Percentiles rank a stretch among this genome's conserved stretches.
Evolutionary conservation across 1,284 basidiomycete genomes (phyloP).

Genomic region (Trichosporon asahii): DNA sequence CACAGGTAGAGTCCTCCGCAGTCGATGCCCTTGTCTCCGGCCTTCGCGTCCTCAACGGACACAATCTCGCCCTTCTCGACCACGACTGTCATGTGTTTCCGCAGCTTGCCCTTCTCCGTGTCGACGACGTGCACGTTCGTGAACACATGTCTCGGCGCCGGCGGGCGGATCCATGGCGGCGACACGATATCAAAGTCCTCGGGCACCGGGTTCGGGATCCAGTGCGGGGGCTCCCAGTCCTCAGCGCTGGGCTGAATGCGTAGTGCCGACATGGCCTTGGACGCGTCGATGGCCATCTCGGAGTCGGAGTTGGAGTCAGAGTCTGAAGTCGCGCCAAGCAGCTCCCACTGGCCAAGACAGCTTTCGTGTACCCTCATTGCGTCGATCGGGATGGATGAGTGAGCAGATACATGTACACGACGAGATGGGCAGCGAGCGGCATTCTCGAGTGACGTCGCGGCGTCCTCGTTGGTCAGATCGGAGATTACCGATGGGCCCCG

Average conservation of each 20-base stretch:
- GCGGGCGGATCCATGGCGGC: conserved; percentile 34
- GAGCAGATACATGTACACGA: background rate
- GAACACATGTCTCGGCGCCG: conserved; percentile 22
- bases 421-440: background rate
- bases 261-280: conserved; percentile 16
- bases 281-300: background rate
- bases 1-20: conserved; percentile 52
- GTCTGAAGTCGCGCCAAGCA: conserved; percentile 20
- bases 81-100: conserved; percentile 39
- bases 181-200: conserved; percentile 26
- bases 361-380: conserved; percentile 19
- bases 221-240: conserved; percentile 35
- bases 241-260: background rate
- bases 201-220: conserved; percentile 34
- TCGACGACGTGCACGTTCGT: conserved; percentile 35
- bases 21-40: conserved; percentile 34
- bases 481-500: background rate
- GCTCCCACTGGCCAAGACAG: conserved; percentile 29
- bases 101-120: conserved; percentile 28
- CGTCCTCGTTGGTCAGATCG: background rate
- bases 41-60: conserved; percentile 32
- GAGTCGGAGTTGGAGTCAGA: background rate
- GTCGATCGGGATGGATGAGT: background rate
- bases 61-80: conserved; percentile 46
- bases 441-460: background rate